Conservation (phyloP, 176 grass and related monocot species). For the Saccharum spontaneum region DNA sequence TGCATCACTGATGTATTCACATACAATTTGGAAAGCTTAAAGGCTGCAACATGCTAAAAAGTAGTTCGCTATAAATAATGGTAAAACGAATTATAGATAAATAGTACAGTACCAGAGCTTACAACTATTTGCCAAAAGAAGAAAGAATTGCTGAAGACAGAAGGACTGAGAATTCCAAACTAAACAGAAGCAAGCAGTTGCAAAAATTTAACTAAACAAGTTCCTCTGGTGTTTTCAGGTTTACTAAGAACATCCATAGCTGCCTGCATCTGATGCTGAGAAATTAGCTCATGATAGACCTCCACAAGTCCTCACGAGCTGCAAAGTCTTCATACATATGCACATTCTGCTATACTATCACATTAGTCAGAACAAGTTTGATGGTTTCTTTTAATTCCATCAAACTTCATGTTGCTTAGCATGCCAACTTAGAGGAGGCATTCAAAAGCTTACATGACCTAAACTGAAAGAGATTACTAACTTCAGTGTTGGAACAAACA, state of each 20-base stretch:
- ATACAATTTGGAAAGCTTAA: not conserved
- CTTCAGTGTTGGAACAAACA: not conserved
- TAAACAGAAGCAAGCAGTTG: not conserved
- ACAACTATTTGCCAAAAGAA: not conserved
- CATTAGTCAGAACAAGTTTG: not conserved
- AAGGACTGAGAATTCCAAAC: not conserved
- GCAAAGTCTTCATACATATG: not conserved
- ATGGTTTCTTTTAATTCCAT: not conserved
- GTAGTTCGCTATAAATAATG: not conserved
- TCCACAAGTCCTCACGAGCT: not conserved
- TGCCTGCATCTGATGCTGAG: not conserved
- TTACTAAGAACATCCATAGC: not conserved
- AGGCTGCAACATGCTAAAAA: not conserved
- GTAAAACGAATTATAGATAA: not conserved
- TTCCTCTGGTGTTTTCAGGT: not conserved
- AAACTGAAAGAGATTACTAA: conserved; percentile 7
- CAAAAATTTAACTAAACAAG: not conserved
- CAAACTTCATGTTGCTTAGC: not conserved
- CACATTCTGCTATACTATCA: not conserved
- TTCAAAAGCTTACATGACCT: not conserved
- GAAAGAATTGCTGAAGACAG: not conserved
- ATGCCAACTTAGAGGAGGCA: not conserved
- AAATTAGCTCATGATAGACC: not conserved
- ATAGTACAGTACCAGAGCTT: not conserved
- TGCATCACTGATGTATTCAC: not conserved